Percentiles rank a stretch among this genome's conserved stretches.
phyloP scores from a whole-genome alignment of 2,329 filamentous ascomycete genomes.

The Paecilomyces niveus region DNA sequence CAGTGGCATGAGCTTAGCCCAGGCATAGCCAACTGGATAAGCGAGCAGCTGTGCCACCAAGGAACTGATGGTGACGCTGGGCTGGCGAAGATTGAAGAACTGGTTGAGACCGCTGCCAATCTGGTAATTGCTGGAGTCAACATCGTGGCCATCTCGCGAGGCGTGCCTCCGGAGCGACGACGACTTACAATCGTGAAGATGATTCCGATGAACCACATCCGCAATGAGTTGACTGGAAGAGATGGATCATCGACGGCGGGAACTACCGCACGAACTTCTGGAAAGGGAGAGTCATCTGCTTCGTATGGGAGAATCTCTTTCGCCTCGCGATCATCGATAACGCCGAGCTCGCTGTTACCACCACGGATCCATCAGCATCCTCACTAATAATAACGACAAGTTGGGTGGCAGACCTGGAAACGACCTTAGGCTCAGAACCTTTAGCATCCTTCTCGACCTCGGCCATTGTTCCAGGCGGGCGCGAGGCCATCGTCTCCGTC shows the following conservation, averaged over 20 bases:
- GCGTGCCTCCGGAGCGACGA: neutral
- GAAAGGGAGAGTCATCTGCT: constrained; percentile 31
- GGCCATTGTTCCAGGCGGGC: neutral
- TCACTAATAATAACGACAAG: neutral
- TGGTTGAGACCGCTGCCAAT: constrained; percentile 31
- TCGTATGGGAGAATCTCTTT: constrained; percentile 26
- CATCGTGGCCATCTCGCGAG: neutral
- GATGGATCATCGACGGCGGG: constrained; percentile 23
- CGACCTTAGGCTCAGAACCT: neutral
- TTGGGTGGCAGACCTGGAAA: neutral
- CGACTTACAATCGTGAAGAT: constrained; percentile 29
- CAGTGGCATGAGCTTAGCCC: constrained; percentile 32
- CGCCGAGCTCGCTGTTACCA: constrained; percentile 9
- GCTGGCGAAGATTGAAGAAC: constrained; percentile 32
- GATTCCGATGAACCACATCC: constrained; percentile 32
- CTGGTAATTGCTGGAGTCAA: constrained; percentile 8
- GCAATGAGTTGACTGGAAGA: constrained; percentile 25
- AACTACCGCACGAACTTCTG: constrained; percentile 31
- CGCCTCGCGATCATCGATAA: constrained; percentile 26
- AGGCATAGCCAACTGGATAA: constrained; percentile 37
- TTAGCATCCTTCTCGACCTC: neutral
- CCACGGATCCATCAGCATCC: neutral
- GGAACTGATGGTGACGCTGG: constrained; percentile 32
- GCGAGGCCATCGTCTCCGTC: neutral
- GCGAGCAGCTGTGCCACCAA: constrained; percentile 38